Evolutionary conservation across 176 grass and related monocot genomes (phyloP).

Genomic region (Melocanna baccifera): DNA sequence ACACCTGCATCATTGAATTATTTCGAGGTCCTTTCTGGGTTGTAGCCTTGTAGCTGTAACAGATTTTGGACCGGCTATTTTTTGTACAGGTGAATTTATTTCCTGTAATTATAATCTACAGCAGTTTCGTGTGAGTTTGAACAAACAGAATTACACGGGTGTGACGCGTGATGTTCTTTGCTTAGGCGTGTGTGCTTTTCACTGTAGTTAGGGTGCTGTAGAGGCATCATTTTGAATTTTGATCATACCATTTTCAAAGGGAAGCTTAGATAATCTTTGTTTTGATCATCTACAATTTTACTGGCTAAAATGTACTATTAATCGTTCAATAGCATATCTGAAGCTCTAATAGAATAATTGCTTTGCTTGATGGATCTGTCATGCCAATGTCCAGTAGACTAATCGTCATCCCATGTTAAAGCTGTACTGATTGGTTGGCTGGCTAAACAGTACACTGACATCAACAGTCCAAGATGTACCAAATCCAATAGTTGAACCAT

Average conservation of each 20-base stretch:
- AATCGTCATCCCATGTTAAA: background rate
- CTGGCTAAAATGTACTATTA: background rate
- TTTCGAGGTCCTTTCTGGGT: background rate
- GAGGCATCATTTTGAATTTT: background rate
- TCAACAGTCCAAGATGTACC: background rate
- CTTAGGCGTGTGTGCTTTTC: background rate
- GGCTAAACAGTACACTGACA: background rate
- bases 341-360: background rate
- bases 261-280: background rate
- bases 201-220: background rate
- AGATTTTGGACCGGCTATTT: conserved; percentile 35
- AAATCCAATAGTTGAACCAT: background rate
- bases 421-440: background rate
- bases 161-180: background rate
- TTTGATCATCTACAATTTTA: background rate
- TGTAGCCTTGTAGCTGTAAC: conserved; percentile 24
- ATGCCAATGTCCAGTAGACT: background rate
- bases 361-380: background rate
- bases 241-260: background rate
- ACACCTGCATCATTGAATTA: conserved; percentile 24
- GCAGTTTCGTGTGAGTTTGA: conserved; percentile 30
- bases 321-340: background rate
- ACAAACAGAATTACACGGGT: background rate
- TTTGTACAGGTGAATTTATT: conserved; percentile 54
- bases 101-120: conserved; percentile 52